phyloP scores from a whole-genome alignment of 2,329 filamentous ascomycete genomes.

The Xylaria sp. region DNA sequence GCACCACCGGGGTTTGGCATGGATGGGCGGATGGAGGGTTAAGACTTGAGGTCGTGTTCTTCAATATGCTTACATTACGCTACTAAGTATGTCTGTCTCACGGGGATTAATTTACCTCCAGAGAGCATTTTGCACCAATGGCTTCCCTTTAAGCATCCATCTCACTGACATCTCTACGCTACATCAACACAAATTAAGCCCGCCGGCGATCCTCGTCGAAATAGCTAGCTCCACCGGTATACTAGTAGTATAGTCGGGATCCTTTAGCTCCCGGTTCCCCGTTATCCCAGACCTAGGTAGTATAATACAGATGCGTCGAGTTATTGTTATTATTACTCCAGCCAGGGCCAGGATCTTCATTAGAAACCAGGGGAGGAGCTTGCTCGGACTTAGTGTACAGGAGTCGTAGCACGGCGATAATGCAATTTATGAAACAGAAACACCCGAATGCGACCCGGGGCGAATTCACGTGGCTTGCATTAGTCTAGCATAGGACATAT shows the following conservation, averaged over 20 bases:
- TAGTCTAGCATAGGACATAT: conserved; percentile 7
- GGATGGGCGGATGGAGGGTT: background rate
- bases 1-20: conserved; percentile 18
- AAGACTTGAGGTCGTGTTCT: conserved; percentile 13
- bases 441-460: conserved; percentile 10
- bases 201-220: background rate
- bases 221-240: background rate
- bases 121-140: background rate
- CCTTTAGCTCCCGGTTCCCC: conserved; percentile 8
- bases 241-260: background rate
- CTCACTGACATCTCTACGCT: background rate
- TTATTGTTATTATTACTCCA: no score
- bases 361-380: conserved; percentile 6
- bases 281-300: background rate
- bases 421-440: conserved; percentile 10
- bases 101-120: conserved; percentile 19
- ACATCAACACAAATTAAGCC: background rate
- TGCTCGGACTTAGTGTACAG: conserved; percentile 17
- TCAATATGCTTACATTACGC: background rate
- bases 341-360: conserved; percentile 1
- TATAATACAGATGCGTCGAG: background rate
- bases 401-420: conserved; percentile 8
- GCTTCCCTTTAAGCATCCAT: background rate
- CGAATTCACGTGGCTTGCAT: conserved; percentile 34
- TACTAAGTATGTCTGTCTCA: background rate